A percentile compares a stretch with the other conserved stretches of the same genome.
These are phyloP conservation scores for Pseudopithomyces chartarum DNA, from an alignment of 2,329 filamentous ascomycete genomes.

Conservation along the genomic window DNA sequence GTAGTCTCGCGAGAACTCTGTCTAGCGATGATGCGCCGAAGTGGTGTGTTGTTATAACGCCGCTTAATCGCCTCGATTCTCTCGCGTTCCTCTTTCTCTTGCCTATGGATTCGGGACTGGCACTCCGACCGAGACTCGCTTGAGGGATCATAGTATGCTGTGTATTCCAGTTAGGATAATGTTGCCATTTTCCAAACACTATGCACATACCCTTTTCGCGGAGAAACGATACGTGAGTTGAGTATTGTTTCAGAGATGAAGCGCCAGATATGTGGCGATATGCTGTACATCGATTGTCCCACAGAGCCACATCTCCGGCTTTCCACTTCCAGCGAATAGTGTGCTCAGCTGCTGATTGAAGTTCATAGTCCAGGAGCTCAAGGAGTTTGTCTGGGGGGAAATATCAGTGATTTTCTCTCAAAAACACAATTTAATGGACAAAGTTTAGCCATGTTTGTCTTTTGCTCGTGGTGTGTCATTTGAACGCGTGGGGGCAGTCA, in stretches of 20 bases:
- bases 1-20: neutral
- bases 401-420: no score
- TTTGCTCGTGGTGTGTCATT: neutral
- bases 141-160: slow-evolving; percentile 14
- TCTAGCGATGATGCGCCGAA: slow-evolving; percentile 14
- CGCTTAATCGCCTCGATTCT: slow-evolving; percentile 8
- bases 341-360: slow-evolving; percentile 16
- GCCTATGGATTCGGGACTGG: neutral
- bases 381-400: slow-evolving; percentile 12
- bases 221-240: neutral
- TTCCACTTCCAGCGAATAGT: slow-evolving; percentile 16
- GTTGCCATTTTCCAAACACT: neutral
- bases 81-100: slow-evolving; percentile 6
- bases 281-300: slow-evolving; percentile 18
- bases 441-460: neutral
- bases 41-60: slow-evolving; percentile 18
- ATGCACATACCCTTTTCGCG: slow-evolving; percentile 13
- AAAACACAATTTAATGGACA: no score
- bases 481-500: slow-evolving; percentile 11
- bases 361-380: slow-evolving; percentile 13
- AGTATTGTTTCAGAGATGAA: neutral
- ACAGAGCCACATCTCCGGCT: slow-evolving; percentile 16
- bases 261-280: slow-evolving; percentile 7
- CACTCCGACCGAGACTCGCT: slow-evolving; percentile 14
- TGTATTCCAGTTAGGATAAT: neutral